Evolutionary conservation across 768 basidiomycete genomes (phyloP).

Genomic region (Boletus sensibilis): DNA sequence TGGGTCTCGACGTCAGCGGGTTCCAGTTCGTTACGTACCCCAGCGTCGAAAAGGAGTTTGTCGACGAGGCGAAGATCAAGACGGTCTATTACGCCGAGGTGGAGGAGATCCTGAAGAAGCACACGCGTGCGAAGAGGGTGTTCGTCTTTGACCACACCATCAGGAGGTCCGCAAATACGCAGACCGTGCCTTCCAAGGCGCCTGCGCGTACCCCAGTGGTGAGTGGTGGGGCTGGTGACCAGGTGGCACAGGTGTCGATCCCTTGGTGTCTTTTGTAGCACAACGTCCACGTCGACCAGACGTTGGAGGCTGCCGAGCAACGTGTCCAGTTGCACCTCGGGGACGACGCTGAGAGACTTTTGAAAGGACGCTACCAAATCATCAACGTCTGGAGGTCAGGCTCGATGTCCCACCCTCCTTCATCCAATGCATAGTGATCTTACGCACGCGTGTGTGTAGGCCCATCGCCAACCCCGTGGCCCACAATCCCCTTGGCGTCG

Average conservation of each 20-base stretch:
- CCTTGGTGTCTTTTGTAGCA: too few species aligned
- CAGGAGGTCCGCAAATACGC: neutral
- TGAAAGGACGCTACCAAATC: constrained; percentile 15
- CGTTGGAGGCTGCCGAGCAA: too few species aligned
- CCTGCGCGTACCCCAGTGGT: constrained; percentile 2
- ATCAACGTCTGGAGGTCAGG: constrained; percentile 43
- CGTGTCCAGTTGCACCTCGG: too few species aligned
- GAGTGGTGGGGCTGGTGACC: too few species aligned
- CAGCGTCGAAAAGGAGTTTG: neutral
- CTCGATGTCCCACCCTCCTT: too few species aligned
- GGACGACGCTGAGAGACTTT: too few species aligned
- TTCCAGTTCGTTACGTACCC: neutral
- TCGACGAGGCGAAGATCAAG: neutral
- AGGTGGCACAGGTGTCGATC: too few species aligned
- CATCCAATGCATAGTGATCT: too few species aligned
- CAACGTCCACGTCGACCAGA: too few species aligned
- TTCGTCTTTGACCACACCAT: neutral
- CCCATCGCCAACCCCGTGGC: neutral
- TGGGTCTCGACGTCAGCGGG: too few species aligned
- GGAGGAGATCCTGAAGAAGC: neutral
- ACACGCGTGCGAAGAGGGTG: neutral
- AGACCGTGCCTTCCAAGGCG: neutral
- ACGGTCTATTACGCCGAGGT: neutral
- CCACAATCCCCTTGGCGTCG: neutral
- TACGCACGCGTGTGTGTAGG: neutral